Evolutionary conservation across 164 flowering plant genomes (phyloP), one percentile per base, ranked within the genome.

Genomic region (Vitis rupestris): DNA sequence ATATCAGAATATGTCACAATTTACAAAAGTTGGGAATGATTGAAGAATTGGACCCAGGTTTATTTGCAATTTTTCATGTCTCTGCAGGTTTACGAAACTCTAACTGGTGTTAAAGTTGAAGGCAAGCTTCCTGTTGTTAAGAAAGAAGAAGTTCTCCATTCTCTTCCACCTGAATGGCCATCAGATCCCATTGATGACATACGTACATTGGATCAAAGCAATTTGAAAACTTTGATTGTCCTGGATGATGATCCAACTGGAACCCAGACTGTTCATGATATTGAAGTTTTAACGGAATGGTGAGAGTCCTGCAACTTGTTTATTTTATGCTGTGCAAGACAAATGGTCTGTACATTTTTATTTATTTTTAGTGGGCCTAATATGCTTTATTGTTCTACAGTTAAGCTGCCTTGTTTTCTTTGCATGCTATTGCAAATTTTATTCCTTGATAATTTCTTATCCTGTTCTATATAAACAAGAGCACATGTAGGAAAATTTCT

Each of bases 191-290:
- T 77, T 58, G 79, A 81, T 65, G 92, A 89, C 47, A 96, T 93
- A 62, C 83, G 72, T 50, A 76, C 57, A 71, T 70, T 89, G 47
- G 81, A 69, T 53, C 72, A 81, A 76, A 79, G 68, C 51, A 83
- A 78, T 67, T 76, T 82, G 54, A 90, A 89, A 73, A 82, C 87
- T 67, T 81, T 96, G 79, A 83, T 96, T 73, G 99, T 93, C 72
- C 85, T 96, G 67, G 99, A 96, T 83, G 99, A 96, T 82, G 99
- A 96, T 75, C 99, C 99, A 50, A 96, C 99, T 59, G 99, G 99
- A 74, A 96, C 99, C 37, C 98, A 96, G 76, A 96, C 99, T 71
- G 99, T 96, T 81, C 95, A 96, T 74, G 92, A 92, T 70, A 84
- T 93, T 70, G 94, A 90, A 60, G 99, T 93, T n/a, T 79, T 96